A percentile compares a stretch with the other conserved stretches of the same genome.
Conservation (phyloP, 495 filamentous ascomycete genomes). For the Aspergillus indologenus region DNA sequence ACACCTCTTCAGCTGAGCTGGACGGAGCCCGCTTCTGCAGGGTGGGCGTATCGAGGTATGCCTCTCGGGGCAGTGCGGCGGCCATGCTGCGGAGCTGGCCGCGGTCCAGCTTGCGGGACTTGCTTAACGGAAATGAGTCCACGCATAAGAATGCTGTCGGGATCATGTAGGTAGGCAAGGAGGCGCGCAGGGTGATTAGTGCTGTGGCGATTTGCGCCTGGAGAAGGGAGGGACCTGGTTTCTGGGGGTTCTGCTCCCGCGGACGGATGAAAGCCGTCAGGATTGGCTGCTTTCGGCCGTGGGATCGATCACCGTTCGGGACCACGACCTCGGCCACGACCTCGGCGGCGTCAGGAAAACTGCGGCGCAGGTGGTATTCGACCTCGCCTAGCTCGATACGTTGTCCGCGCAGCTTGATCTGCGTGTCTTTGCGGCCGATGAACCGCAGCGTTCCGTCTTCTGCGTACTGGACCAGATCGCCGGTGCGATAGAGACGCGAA, state of each 20-base stretch:
- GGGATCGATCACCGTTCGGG: not conserved
- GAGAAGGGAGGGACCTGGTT: not conserved
- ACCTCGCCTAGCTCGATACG: slow-evolving; percentile 47
- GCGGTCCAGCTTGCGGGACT: not conserved
- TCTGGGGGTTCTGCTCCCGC: not conserved
- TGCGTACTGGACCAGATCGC: slow-evolving; percentile 19
- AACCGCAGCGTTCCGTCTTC: slow-evolving; percentile 14
- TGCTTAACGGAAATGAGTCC: not conserved
- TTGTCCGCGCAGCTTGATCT: slow-evolving; percentile 47
- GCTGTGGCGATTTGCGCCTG: not conserved
- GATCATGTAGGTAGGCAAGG: not conserved
- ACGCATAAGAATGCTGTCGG: not conserved
- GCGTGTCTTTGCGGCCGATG: slow-evolving; percentile 22
- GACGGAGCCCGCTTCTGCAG: not conserved
- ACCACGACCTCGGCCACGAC: slow-evolving; percentile 8
- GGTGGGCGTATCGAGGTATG: not conserved
- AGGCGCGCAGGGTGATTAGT: not conserved
- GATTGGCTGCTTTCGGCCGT: not conserved
- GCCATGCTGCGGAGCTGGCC: not conserved
- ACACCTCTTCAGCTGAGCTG: not conserved
- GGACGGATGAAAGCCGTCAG: not conserved
- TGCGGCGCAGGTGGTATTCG: slow-evolving; percentile 14
- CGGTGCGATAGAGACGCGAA: slow-evolving; percentile 23
- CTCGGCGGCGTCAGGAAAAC: not conserved
- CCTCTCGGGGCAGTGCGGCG: not conserved